Evolutionary conservation across 768 basidiomycete genomes (phyloP).

Genomic region (Crepidotus variabilis): DNA sequence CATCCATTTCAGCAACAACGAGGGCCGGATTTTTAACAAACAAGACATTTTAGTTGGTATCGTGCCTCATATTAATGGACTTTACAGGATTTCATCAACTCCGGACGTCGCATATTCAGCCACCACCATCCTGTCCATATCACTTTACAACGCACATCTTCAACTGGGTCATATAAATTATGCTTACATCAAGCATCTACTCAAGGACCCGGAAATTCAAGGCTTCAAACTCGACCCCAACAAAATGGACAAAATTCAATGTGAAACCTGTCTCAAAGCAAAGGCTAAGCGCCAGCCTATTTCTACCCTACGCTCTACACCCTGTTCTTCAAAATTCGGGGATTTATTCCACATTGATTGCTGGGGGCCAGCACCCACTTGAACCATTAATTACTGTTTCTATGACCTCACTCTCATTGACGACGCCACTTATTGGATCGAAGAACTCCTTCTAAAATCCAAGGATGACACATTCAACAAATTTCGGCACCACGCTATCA

Average conservation of each 20-base stretch:
- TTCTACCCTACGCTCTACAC: background rate
- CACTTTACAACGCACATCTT: background rate
- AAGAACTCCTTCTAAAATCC: background rate
- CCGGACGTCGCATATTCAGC: background rate
- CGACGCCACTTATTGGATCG: background rate
- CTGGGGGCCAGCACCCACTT: slow-evolving; percentile 1
- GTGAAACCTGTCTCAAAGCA: background rate
- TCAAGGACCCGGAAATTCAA: background rate
- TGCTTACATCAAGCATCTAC: background rate
- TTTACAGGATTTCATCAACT: no score
- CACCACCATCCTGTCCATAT: background rate
- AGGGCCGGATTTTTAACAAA: background rate
- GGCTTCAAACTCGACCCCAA: background rate
- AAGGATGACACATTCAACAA: background rate
- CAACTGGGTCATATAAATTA: slow-evolving; percentile 3
- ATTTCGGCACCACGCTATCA: background rate
- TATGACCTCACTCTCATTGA: background rate
- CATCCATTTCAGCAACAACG: background rate
- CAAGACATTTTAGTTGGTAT: background rate
- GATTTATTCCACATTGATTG: background rate
- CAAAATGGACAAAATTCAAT: background rate
- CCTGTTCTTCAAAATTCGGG: background rate
- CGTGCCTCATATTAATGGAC: background rate
- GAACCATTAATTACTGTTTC: background rate
- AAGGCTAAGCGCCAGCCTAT: background rate